Evolutionary conservation across 768 basidiomycete species (phyloP).

Genomic region (Rhizopogon salebrosus): DNA sequence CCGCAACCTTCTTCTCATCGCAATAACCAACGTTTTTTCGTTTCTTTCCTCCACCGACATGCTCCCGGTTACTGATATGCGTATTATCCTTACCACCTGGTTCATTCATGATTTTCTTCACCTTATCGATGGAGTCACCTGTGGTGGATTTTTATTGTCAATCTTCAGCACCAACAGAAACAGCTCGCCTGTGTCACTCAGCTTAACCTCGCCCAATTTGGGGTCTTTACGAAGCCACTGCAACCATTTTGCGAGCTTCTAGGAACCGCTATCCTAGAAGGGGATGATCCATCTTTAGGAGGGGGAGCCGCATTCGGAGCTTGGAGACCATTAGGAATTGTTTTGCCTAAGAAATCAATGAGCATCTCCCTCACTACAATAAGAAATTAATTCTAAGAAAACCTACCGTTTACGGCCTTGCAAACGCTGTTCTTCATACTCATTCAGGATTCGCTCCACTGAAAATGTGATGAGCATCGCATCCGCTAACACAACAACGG

Average conservation of each 20-base stretch:
- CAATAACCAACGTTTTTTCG: slow-evolving; percentile 10
- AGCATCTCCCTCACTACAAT: neutral
- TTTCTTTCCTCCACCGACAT: slow-evolving; percentile 8
- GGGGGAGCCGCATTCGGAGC: neutral
- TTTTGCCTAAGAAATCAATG: neutral
- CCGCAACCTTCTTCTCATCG: slow-evolving; percentile 2
- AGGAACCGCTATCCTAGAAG: neutral
- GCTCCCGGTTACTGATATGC: slow-evolving; percentile 2
- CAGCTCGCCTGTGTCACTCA: neutral
- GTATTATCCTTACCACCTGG: neutral
- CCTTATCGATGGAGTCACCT: slow-evolving; percentile 3
- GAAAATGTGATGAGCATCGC: neutral
- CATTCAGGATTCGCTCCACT: slow-evolving; percentile 7
- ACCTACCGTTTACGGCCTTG: neutral
- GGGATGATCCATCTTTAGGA: neutral
- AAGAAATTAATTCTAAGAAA: neutral
- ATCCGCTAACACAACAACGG: too few relatives aligned
- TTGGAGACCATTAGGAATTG: neutral
- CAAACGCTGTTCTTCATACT: neutral
- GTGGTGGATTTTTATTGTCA: neutral
- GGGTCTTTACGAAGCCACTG: neutral
- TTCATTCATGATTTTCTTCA: slow-evolving; percentile 1
- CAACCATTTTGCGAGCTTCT: neutral
- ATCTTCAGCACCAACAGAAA: neutral
- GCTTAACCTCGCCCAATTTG: neutral